Evolutionary conservation across 2,329 filamentous ascomycete species (phyloP).

Genomic region (Talaromyces sp.): DNA sequence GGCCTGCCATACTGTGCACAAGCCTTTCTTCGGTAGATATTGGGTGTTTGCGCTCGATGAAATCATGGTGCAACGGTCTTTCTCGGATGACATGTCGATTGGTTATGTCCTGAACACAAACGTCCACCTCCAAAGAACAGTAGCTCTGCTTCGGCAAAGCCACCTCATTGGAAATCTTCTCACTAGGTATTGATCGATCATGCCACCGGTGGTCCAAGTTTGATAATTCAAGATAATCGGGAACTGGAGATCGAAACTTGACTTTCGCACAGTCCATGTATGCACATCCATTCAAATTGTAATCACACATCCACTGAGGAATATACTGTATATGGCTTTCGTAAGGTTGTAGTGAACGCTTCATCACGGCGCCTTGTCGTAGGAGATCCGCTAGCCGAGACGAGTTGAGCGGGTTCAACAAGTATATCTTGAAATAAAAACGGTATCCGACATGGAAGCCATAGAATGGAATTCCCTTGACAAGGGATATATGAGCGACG

Average conservation of each 20-base stretch:
- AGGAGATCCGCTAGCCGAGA: slow-evolving; percentile 82
- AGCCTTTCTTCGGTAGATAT: slow-evolving; percentile 67
- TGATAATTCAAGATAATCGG: slow-evolving; percentile 60
- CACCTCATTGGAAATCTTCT: slow-evolving; percentile 57
- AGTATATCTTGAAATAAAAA: slow-evolving; percentile 89
- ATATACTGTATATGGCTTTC: slow-evolving; percentile 91
- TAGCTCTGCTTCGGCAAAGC: slow-evolving; percentile 74
- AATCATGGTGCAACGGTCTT: slow-evolving; percentile 80
- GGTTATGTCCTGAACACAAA: slow-evolving; percentile 80
- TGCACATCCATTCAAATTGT: slow-evolving; percentile 91
- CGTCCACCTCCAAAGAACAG: slow-evolving; percentile 83
- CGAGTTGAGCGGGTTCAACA: slow-evolving; percentile 82
- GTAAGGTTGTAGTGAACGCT: slow-evolving; percentile 78
- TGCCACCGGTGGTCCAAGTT: slow-evolving; percentile 70
- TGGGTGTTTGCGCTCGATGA: slow-evolving; percentile 66
- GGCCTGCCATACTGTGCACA: slow-evolving; percentile 85
- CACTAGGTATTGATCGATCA: slow-evolving; percentile 60
- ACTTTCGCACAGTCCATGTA: slow-evolving; percentile 71
- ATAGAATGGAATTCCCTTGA: slow-evolving; percentile 93
- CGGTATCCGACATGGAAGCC: slow-evolving; percentile 90
- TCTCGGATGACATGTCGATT: slow-evolving; percentile 73
- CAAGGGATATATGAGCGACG: slow-evolving; percentile 83
- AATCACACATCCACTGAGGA: slow-evolving; percentile 97
- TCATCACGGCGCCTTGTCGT: slow-evolving; percentile 82
- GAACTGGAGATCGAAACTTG: slow-evolving; percentile 71